phyloP scores from a whole-genome alignment of 345 rosid species.

The Psidium friedrichsthalianum region DNA sequence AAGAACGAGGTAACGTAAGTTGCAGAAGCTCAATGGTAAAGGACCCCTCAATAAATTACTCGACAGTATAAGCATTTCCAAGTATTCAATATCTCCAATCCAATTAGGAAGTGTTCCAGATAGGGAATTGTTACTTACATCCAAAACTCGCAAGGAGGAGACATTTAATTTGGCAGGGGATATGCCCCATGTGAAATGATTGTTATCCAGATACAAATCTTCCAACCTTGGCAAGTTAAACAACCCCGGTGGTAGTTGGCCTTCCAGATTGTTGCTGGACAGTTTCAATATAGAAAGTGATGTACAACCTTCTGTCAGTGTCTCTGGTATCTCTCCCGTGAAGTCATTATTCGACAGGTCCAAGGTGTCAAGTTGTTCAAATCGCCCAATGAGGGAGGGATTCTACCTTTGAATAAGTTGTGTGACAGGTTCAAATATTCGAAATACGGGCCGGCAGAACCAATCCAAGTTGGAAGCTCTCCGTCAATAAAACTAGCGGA shows the following conservation, averaged over 20 bases:
- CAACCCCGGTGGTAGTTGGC: not conserved
- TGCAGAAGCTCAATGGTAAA: not conserved
- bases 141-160: not conserved
- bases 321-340: not conserved
- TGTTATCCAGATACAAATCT: not conserved
- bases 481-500: not conserved
- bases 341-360: slow-evolving; percentile 13
- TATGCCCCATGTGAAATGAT: not conserved
- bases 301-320: not conserved
- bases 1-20: not conserved
- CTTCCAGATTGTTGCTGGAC: not conserved
- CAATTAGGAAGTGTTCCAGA: slow-evolving; percentile 6
- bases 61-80: not conserved
- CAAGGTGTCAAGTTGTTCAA: not conserved
- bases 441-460: slow-evolving; percentile 1
- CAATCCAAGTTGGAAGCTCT: slow-evolving; percentile 1
- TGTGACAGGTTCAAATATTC: not conserved
- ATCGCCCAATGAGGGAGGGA: slow-evolving; percentile 10
- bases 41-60: not conserved
- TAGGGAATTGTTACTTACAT: slow-evolving; percentile 10
- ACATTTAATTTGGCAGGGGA: fast-evolving
- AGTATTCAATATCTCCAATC: not conserved
- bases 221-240: fast-evolving
- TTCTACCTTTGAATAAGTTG: slow-evolving; percentile 5
- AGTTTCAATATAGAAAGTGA: not conserved